Percentiles rank a stretch among this genome's conserved stretches.
phyloP scores from a whole-genome alignment of 192 early-diverging fungal species.

The Pecoramyces ruminantium region DNA sequence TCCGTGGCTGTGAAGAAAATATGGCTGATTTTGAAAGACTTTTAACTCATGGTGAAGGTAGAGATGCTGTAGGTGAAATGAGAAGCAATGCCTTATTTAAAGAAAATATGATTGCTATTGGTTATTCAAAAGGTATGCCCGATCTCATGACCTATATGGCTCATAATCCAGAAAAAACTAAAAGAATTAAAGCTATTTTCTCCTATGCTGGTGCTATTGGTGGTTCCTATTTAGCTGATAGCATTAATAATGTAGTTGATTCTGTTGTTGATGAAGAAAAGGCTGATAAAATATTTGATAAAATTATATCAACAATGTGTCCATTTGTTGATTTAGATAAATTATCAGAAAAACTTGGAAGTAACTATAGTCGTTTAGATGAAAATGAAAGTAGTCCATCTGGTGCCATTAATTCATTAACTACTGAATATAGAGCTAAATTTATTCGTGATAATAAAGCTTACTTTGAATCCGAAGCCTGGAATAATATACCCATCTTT shows the following conservation, averaged over 20 bases:
- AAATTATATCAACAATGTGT: not conserved
- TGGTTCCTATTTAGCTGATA: not conserved
- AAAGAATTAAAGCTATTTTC: not conserved
- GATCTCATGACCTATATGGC: not conserved
- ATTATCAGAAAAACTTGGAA: not conserved
- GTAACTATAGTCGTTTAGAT: not conserved
- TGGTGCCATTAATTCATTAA: not conserved
- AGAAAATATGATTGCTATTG: not conserved
- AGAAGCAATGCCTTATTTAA: not conserved
- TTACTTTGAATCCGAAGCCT: not conserved
- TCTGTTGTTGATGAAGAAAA: not conserved
- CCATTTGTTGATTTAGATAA: not conserved
- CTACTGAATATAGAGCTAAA: not conserved
- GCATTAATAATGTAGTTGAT: not conserved
- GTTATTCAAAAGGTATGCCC: not conserved
- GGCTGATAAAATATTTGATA: not conserved
- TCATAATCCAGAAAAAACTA: not conserved
- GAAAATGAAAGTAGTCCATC: not conserved
- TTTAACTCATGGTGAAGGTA: not conserved
- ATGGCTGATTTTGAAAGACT: not conserved
- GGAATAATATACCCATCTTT: not conserved
- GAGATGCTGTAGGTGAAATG: not conserved
- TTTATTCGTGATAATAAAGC: not conserved
- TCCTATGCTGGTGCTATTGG: not conserved
- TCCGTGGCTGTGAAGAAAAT: not conserved